These are phyloP conservation scores for Pseudofabraea citricarpa DNA, from an alignment of 2,329 filamentous ascomycete genomes.

Conservation along the genomic window DNA sequence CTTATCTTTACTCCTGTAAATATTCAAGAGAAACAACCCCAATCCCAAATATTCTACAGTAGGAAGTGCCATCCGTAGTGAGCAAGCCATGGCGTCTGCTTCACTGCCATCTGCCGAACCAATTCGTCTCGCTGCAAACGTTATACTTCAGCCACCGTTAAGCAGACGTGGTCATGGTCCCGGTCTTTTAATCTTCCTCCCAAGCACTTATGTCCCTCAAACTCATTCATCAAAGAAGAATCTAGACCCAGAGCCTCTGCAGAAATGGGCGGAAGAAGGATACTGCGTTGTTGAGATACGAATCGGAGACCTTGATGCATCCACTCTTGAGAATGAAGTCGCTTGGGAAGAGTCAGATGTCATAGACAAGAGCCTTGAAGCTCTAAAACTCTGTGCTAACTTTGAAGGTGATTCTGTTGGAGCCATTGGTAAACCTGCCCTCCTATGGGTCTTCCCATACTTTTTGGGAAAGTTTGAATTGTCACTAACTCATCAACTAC, in stretches of 20 bases:
- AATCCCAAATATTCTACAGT: no score
- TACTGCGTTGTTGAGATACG: constrained; percentile 25
- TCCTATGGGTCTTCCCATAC: no score
- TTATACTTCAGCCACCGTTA: constrained; percentile 16
- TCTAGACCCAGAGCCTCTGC: constrained; percentile 20
- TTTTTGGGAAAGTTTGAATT: no score
- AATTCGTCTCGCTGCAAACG: neutral
- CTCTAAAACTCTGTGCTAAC: neutral
- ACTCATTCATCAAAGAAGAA: constrained; percentile 6
- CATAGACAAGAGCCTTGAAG: neutral
- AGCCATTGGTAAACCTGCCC: neutral
- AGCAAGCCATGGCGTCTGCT: neutral
- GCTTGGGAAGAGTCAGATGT: neutral
- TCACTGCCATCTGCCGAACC: constrained; percentile 1
- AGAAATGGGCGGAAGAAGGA: constrained; percentile 34
- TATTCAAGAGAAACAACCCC: no score
- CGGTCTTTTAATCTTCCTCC: constrained; percentile 27
- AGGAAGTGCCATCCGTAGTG: no score
- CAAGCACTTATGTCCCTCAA: neutral
- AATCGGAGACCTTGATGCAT: neutral
- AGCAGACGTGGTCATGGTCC: constrained; percentile 29
- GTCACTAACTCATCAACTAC: no score
- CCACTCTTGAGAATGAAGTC: neutral
- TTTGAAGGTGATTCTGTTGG: neutral
- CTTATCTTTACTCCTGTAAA: no score